phyloP scores from a whole-genome alignment of 2,329 filamentous ascomycete genomes.

The Aspergillus novofumigatus region DNA sequence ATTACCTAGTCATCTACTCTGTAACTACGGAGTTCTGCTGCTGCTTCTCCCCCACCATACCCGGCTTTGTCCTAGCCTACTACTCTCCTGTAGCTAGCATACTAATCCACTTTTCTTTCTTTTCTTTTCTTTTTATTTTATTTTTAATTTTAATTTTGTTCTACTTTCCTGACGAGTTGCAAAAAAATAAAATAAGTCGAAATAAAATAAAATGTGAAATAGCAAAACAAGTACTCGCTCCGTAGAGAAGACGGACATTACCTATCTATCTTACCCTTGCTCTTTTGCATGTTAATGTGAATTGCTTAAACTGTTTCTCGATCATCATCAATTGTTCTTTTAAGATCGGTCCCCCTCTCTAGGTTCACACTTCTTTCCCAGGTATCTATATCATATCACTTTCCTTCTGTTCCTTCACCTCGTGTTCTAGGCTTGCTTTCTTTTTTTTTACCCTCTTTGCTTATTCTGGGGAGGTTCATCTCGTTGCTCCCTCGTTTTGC shows the following conservation, averaged over 20 bases:
- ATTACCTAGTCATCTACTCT: neutral
- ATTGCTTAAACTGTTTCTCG: neutral
- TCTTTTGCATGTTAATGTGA: neutral
- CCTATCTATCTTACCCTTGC: neutral
- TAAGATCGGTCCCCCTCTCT: neutral
- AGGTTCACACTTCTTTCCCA: neutral
- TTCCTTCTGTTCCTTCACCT: neutral
- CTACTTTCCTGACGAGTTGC: neutral
- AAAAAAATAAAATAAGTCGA: constrained; percentile 1
- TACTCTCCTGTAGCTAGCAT: neutral
- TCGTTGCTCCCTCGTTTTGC: constrained; percentile 2
- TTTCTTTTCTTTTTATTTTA: constrained; percentile 4
- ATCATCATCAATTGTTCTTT: neutral
- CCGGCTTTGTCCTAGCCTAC: constrained; percentile 8
- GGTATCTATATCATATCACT: neutral
- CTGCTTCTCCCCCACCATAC: constrained; percentile 5
- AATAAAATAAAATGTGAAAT: neutral
- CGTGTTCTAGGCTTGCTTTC: constrained; percentile 2
- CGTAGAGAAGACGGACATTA: neutral
- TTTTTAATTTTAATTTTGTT: neutral
- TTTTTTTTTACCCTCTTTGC: neutral
- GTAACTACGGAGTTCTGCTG: constrained; percentile 4
- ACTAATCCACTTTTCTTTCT: neutral
- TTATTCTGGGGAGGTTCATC: neutral
- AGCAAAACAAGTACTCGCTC: neutral